phyloP scores from a whole-genome alignment of 805 yeast species.

The Wickerhamomyces silvicola region DNA sequence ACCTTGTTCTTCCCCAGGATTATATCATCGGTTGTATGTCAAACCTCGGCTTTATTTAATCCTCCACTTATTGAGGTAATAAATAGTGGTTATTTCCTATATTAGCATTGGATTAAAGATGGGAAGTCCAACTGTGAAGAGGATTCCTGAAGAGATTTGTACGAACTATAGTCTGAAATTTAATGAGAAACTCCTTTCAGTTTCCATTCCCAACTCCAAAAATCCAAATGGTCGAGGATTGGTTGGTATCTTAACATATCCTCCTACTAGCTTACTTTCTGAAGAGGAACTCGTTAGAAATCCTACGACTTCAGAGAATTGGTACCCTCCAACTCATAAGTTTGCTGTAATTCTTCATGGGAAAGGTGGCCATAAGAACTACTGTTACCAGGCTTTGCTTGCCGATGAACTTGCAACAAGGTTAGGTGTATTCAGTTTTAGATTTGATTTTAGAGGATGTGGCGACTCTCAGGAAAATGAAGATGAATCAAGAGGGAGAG shows the following conservation, averaged over 20 bases:
- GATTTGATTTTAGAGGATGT: constrained; percentile 84
- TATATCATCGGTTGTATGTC: too few relatives aligned
- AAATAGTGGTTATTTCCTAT: too few relatives aligned
- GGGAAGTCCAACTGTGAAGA: constrained; percentile 6
- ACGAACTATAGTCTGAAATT: constrained; percentile 15
- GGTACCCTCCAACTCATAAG: constrained; percentile 35
- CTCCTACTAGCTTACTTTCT: constrained; percentile 20
- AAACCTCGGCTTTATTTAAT: too few relatives aligned
- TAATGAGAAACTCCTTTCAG: constrained; percentile 22
- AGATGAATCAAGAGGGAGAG: constrained; percentile 40
- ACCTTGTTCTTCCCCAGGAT: too few relatives aligned
- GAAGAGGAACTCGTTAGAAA: constrained; percentile 12
- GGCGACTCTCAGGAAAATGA: constrained; percentile 59
- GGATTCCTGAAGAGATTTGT: constrained; percentile 14
- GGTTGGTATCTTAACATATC: constrained; percentile 31
- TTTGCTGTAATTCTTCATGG: constrained; percentile 74
- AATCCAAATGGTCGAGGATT: constrained; percentile 24
- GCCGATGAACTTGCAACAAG: constrained; percentile 54
- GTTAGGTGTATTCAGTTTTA: constrained; percentile 55
- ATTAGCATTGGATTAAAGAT: too few relatives aligned
- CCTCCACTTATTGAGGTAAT: too few relatives aligned
- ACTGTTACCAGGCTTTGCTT: constrained; percentile 60
- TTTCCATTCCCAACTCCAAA: constrained; percentile 18
- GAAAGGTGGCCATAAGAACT: constrained; percentile 76
- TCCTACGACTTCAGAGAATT: constrained; percentile 7